Base-by-base conservation (phyloP, 768 basidiomycete genomes). In the Russula lepida region DNA sequence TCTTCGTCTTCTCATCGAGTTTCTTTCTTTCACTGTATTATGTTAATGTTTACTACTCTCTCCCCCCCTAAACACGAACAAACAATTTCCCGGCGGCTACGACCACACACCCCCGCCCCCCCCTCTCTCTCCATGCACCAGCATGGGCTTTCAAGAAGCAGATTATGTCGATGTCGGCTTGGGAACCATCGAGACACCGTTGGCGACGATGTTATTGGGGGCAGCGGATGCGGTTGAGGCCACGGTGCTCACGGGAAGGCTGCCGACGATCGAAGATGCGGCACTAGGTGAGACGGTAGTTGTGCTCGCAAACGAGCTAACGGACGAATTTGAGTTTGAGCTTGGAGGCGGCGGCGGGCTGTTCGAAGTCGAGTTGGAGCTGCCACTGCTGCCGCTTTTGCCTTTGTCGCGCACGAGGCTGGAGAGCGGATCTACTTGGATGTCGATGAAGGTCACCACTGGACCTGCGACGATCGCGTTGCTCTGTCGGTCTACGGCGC, bases 391-490 rank as follows among this genome's bases (percentile, higher is more conserved):
- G 5, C 11, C 6, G 59, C 49, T 54, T 64, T 8, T 64, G 64
- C 28, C 35, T 17, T 37, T 55, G 37, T 41, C 66, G 59, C 78
- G 79, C 25, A 76, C 75, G 53, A 84, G 70, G 63, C 77, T 69
- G 53, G 76, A 75, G 65, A 89, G 71, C 59, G 73, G 70, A 72
- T 88, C 79, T 39, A 80, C 75, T 60, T 75, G 64, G 27, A 78
- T 78, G 74, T 89, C 85, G 69, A 87, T 78, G 77, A 87, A 89
- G 15, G 80, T 74, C 58, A 88, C 72, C 2, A 78, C 74, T 6
- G 92, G 92, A 30, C 91, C 90, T 3, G 89, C 89, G 62, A 91
- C 74, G 69, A 86, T 72, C 56, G 78, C 74, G 65, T 72, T 73
- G 56, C 74, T 75, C 50, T 78, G 79, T 61, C 84, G 83, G 68